phyloP scores from a whole-genome alignment of 306 rosid genomes.

The Arachis hypogaea region DNA sequence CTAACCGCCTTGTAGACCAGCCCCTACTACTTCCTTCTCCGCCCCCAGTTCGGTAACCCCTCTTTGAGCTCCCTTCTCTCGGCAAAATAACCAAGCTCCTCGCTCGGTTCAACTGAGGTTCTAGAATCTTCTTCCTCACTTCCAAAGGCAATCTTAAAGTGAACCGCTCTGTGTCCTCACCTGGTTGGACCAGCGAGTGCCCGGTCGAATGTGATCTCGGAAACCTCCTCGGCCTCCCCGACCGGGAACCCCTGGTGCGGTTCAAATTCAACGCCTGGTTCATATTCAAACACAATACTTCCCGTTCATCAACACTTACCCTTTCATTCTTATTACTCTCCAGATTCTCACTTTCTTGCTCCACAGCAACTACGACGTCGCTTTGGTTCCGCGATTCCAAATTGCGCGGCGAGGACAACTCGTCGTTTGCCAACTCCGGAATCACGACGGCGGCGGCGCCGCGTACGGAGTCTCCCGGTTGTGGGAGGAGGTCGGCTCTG shows the following conservation, averaged over 20 bases:
- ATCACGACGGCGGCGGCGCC: background rate
- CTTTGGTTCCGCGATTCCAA: slow-evolving; percentile 54
- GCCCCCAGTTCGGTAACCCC: slow-evolving; percentile 60
- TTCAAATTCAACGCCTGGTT: slow-evolving; percentile 60
- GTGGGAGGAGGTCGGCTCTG: slow-evolving; percentile 69
- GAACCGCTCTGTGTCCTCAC: slow-evolving; percentile 80
- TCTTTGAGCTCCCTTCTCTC: slow-evolving; percentile 60
- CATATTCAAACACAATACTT: slow-evolving; percentile 1
- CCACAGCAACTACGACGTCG: slow-evolving; percentile 41
- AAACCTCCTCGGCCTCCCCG: slow-evolving; percentile 56
- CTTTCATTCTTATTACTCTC: background rate
- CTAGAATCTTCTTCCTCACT: slow-evolving; percentile 66
- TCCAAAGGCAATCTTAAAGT: slow-evolving; percentile 75
- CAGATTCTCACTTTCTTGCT: background rate
- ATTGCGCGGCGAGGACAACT: slow-evolving; percentile 33
- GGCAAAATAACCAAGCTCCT: slow-evolving; percentile 71
- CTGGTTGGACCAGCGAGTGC: slow-evolving; percentile 79
- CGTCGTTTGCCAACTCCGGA: background rate
- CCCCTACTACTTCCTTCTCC: slow-evolving; percentile 71
- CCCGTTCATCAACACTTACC: slow-evolving; percentile 27
- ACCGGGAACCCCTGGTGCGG: slow-evolving; percentile 53
- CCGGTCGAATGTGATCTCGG: slow-evolving; percentile 93
- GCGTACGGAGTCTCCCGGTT: slow-evolving; percentile 47
- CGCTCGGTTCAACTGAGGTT: slow-evolving; percentile 63
- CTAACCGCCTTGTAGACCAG: slow-evolving; percentile 49